Percentiles rank a stretch among this genome's conserved stretches.
phyloP scores from a whole-genome alignment of 169 alveolate genomes.

The Cryptosporidium sp. region DNA sequence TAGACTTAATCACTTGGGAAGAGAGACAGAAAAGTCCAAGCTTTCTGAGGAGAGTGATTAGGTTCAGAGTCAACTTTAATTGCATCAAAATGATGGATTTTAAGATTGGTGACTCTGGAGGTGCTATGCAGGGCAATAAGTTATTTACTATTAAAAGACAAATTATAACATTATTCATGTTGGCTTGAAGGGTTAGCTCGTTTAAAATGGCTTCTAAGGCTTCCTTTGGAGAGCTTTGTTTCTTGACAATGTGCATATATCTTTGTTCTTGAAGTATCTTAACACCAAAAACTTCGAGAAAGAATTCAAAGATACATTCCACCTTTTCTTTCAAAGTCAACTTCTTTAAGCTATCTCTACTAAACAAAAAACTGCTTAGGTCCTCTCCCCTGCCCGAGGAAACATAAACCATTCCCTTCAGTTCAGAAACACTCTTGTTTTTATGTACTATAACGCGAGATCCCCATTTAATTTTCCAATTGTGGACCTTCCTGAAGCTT shows the following conservation, averaged over 20 bases:
- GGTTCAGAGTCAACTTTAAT: slow-evolving; percentile 14
- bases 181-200: background rate
- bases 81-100: background rate
- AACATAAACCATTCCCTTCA: background rate
- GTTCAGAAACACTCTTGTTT: background rate
- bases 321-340: slow-evolving; percentile 7
- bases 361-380: slow-evolving; percentile 4
- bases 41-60: slow-evolving; percentile 26
- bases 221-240: background rate
- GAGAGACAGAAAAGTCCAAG: slow-evolving; percentile 29
- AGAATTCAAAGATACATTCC: slow-evolving; percentile 40
- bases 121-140: background rate
- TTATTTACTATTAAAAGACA: slow-evolving; percentile 31
- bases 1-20: slow-evolving; percentile 40
- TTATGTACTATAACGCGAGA: background rate
- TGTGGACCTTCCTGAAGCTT: background rate
- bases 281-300: background rate
- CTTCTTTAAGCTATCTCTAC: background rate
- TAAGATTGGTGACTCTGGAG: slow-evolving; percentile 8
- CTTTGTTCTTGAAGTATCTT: background rate
- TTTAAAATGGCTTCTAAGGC: background rate
- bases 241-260: background rate
- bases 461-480: slow-evolving; percentile 49
- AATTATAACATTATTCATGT: slow-evolving; percentile 27
- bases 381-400: slow-evolving; percentile 65